Base-by-base conservation (phyloP, 2,329 filamentous ascomycete genomes). In the Aspergillus transmontanensis region DNA sequence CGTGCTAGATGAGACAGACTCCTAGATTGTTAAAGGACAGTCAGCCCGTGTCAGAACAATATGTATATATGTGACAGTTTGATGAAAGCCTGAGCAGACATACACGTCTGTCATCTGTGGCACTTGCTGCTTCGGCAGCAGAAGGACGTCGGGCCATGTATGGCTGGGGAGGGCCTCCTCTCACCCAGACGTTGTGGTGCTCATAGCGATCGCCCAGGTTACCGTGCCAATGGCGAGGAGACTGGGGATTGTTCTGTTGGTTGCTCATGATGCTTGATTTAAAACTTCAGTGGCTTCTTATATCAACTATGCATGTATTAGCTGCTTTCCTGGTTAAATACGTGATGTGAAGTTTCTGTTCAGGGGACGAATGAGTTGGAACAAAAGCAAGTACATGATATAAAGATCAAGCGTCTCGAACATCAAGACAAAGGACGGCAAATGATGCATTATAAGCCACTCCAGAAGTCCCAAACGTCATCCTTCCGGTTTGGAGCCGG, bases 201-300 rank as follows among this genome's bases (percentile, higher is more conserved):
- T 78, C 73, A 63, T 78, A 62, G 58, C 76, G 74, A 54, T 76
- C 64, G 36, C 76, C 76, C 36, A 71, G 16, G 16, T 4, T 62
- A 55, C 76, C 76, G 64, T 77, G 74, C 76, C 76, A 78, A 67
- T 78, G 70, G 51, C 75, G 75, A 28, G 68, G 67, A 39, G 71
- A 62, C 23, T 63, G 61, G 9, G 63, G 58, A 32, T 55, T 55
- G 51, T 39, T 55, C 30, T 64, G 48, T 9, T 72, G 61, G 57
- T 74, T 67, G 57, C 64, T 64, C 69, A 69, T 73, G 10, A 61
- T 69, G 45, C 30, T 26, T 57, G 32, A 21, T 19, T 54, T 6
- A n/a, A 46, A n/a, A 12, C n/a, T 36, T 30, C 6, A 30, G 19
- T 43, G 58, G 6, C 9, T 28, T 41, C 10, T 14, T 14, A 16